phyloP scores from a whole-genome alignment of 2,329 filamentous ascomycete genomes.

The Neofusicoccum kwambonambiense region DNA sequence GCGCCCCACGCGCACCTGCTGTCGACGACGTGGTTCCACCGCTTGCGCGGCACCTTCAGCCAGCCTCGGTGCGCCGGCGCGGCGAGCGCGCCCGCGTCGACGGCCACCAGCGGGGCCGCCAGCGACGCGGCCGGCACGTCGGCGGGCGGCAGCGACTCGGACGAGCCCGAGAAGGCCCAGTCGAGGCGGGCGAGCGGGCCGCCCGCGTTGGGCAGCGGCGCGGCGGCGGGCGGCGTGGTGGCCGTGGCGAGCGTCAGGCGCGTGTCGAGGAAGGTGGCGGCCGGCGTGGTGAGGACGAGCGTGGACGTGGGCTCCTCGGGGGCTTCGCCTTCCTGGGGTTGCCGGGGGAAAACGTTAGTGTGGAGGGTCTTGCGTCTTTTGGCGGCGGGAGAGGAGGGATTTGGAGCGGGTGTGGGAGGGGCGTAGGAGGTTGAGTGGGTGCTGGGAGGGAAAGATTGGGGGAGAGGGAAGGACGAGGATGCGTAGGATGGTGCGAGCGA shows the following conservation, averaged over 20 bases:
- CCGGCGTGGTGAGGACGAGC: constrained; percentile 62
- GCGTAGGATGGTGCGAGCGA: not conserved
- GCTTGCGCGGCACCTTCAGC: constrained; percentile 29
- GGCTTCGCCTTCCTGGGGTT: constrained; percentile 26
- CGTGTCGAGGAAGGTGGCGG: constrained; percentile 60
- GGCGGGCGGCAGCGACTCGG: constrained; percentile 23
- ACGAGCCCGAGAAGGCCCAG: constrained; percentile 65
- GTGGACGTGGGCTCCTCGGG: constrained; percentile 63
- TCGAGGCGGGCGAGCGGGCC: constrained; percentile 47
- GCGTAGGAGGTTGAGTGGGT: no score
- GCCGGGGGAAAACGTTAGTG: no score
- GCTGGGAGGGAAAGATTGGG: no score
- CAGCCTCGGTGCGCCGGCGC: not conserved
- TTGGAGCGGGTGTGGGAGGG: no score
- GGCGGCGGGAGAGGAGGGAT: not conserved
- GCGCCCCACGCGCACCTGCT: constrained; percentile 40
- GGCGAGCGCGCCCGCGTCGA: constrained; percentile 14
- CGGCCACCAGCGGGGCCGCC: constrained; percentile 16
- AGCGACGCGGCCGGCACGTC: constrained; percentile 30
- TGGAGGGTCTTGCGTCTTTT: not conserved
- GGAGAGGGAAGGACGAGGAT: not conserved
- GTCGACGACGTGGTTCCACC: constrained; percentile 63
- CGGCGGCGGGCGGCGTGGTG: constrained; percentile 4
- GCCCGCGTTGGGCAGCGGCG: constrained; percentile 26
- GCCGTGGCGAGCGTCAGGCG: constrained; percentile 46